phyloP scores from a whole-genome alignment of 2,329 filamentous ascomycete species.

The Colletotrichum neosansevieriae region DNA sequence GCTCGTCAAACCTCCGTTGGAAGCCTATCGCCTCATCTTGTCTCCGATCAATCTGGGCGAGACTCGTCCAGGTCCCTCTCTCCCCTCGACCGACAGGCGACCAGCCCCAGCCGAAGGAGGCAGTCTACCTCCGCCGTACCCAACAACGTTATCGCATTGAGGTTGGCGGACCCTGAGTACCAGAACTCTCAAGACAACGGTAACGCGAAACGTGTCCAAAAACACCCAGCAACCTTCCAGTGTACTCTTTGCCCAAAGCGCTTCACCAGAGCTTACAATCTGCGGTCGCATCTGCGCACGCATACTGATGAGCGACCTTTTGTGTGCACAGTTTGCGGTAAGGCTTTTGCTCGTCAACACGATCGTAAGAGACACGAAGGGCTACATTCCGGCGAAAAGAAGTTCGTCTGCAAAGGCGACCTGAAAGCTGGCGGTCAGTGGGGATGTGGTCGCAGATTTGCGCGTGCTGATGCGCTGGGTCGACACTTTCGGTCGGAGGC shows the following conservation, averaged over 20 bases:
- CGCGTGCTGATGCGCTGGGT: conserved; percentile 92
- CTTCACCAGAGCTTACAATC: conserved; percentile 96
- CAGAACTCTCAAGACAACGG: conserved; percentile 73
- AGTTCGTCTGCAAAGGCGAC: conserved; percentile 95
- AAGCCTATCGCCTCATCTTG: conserved; percentile 64
- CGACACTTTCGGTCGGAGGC: conserved; percentile 96
- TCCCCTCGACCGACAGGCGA: conserved; percentile 66
- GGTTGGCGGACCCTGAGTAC: conserved; percentile 88
- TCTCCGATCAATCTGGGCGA: conserved; percentile 57
- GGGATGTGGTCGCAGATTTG: conserved; percentile 94
- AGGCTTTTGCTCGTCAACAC: conserved; percentile 97
- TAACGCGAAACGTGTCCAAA: conserved; percentile 86
- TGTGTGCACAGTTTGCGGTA: conserved; percentile 95
- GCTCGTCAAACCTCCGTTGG: conserved; percentile 53
- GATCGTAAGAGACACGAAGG: conserved; percentile 98
- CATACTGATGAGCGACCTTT: conserved; percentile 98
- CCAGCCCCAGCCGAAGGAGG: conserved; percentile 63
- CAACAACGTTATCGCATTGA: conserved; percentile 81
- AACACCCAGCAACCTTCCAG: conserved; percentile 97
- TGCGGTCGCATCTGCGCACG: conserved; percentile 93
- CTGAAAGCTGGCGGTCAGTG: conserved; percentile 86
- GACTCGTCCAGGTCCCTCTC: conserved; percentile 69
- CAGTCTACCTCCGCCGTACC: conserved; percentile 74
- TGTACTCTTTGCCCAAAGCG: conserved; percentile 93
- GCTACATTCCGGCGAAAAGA: conserved; percentile 96